A percentile compares a stretch with the other conserved stretches of the same genome.
Evolutionary conservation across 2,329 filamentous ascomycete species (phyloP).

Genomic region (Colletotrichum scovillei): DNA sequence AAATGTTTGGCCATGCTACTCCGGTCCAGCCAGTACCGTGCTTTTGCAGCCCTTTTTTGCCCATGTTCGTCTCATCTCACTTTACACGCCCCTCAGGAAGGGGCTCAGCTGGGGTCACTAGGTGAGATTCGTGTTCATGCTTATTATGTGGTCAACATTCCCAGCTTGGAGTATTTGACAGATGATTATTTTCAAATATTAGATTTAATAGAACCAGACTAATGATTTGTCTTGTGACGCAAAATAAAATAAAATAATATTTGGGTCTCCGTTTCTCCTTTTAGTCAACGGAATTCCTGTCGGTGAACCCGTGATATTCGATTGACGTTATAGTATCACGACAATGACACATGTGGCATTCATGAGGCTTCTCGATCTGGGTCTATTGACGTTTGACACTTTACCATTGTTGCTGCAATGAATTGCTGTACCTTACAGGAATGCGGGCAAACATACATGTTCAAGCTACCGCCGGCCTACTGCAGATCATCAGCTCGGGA

Average conservation of each 20-base stretch:
- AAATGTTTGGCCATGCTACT: not conserved
- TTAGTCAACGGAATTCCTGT: not conserved
- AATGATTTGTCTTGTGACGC: not conserved
- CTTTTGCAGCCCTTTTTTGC: no score
- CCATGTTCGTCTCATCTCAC: conserved; percentile 5
- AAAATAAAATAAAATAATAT: not conserved
- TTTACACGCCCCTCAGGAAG: conserved; percentile 12
- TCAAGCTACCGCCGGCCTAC: not conserved
- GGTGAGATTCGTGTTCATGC: conserved; percentile 33
- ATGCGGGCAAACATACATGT: not conserved
- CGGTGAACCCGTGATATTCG: not conserved
- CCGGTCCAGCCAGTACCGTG: not conserved
- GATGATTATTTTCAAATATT: not conserved
- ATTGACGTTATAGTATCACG: not conserved
- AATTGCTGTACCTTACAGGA: conserved; percentile 15
- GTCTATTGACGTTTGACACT: not conserved
- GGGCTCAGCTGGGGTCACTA: not conserved
- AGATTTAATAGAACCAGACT: no score
- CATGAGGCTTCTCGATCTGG: not conserved
- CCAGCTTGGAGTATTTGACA: not conserved
- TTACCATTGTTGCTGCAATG: not conserved
- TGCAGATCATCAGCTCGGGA: conserved; percentile 25
- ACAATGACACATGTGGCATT: not conserved
- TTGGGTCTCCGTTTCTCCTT: not conserved
- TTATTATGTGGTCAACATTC: conserved; percentile 27